Evolutionary conservation across 345 rosid genomes (phyloP), one percentile per base, ranked within the genome.

Genomic region (Salix viminalis): DNA sequence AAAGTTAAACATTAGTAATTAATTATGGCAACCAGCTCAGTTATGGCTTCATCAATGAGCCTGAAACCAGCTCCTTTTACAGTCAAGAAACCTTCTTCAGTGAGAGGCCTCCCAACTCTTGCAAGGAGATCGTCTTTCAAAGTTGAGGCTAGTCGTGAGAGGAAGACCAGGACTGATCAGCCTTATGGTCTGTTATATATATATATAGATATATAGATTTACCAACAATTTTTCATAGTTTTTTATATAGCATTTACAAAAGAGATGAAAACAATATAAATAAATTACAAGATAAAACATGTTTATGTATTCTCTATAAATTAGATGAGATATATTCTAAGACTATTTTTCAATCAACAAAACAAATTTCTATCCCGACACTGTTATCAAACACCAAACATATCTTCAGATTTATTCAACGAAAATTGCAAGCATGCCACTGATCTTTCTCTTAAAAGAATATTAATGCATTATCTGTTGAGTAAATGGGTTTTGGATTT

Each of bases 161-260:
- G 87, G 91, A 94, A 92, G 85, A 84, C 93, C 89, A 91, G 85
- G 79, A 96, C 99, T 72, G 88, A 91, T 82, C 90, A 54, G 71
- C 99, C 98, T 54, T 96, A 28, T 36, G 99, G 97, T 92, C 48
- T 71, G 66, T 77, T 1, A n/a, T 58, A 3, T 2, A 56, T 56
- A 23, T 46, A 44, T 2, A 44, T 41, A 41, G 44, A 23, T 46
- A 44, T 2, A 44, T 41, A 41, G 44, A 41, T 56, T 56, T 9
- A 23, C 26, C 4, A 26, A n/a, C 62, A n/a, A n/a, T 56, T 52
- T 48, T 52, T 10, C 23, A 7, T 54, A 1, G 7, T 2, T 54
- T 58, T 10, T 58, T 2, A 26, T 23, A 12, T 23, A 3, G 1
- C 50, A 41, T 41, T 41, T 41, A 41, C 11, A 39, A 9, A 41